Evolutionary conservation across 2,329 filamentous ascomycete species (phyloP).

Genomic region (Phoma sp.): DNA sequence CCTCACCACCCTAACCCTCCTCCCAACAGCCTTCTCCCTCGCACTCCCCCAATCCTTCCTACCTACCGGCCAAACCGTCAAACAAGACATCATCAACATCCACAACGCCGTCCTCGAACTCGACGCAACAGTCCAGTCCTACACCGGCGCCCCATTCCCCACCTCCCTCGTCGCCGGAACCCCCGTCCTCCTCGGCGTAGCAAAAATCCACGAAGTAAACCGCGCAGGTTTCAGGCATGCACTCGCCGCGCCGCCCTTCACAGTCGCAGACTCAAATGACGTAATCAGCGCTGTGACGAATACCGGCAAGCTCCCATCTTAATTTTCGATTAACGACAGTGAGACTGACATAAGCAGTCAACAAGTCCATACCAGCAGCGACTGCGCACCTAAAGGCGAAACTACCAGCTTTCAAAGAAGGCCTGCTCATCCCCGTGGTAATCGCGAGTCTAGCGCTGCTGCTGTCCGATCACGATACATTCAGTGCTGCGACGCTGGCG

Average conservation of each 20-base stretch:
- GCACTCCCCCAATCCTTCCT: conserved; percentile 8
- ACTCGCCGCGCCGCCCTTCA: conserved; percentile 16
- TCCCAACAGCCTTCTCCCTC: conserved; percentile 6
- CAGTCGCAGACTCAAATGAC: conserved; percentile 9
- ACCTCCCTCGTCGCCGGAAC: conserved; percentile 23
- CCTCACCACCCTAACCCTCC: neutral
- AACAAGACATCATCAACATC: conserved; percentile 27
- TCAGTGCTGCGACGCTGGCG: conserved; percentile 21
- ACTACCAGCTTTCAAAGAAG: conserved; percentile 18
- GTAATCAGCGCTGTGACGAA: conserved; percentile 18
- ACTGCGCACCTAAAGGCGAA: conserved; percentile 21
- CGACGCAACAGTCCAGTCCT: conserved; percentile 15
- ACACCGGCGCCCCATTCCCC: conserved; percentile 9
- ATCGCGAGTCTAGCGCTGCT: conserved; percentile 25
- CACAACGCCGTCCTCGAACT: conserved; percentile 22
- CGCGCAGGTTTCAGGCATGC: conserved; percentile 25
- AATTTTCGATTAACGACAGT: too few relatives aligned
- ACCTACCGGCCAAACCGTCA: conserved; percentile 18
- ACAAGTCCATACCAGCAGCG: conserved; percentile 21
- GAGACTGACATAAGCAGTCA: conserved; percentile 8
- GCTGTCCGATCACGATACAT: conserved; percentile 27
- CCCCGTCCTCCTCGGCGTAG: conserved; percentile 24
- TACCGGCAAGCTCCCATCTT: too few relatives aligned
- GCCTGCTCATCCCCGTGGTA: conserved; percentile 10
- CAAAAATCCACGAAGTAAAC: conserved; percentile 27